Evolutionary conservation across 2,329 filamentous ascomycete species (phyloP).

Genomic region (Nothophaeocryptopus gaeumannii): DNA sequence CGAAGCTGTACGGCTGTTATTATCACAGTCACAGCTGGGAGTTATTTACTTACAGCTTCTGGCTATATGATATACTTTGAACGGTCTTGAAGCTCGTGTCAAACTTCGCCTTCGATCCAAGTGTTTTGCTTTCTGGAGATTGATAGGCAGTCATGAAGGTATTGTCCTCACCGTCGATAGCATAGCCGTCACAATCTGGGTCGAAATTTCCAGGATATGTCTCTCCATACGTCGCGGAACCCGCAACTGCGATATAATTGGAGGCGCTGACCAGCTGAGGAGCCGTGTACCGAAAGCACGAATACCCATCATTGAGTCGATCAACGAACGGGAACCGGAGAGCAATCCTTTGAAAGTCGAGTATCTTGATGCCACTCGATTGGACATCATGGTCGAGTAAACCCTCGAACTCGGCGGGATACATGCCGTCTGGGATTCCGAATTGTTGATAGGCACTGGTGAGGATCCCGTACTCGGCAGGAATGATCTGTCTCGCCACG

Average conservation of each 20-base stretch:
- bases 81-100: conserved; percentile 5
- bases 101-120: conserved; percentile 9
- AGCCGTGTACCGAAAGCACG: conserved; percentile 12
- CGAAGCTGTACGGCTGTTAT: not conserved
- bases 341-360: conserved; percentile 14
- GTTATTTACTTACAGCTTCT: conserved; percentile 8
- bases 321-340: conserved; percentile 16
- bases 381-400: conserved; percentile 14
- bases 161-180: conserved; percentile 1
- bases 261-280: conserved; percentile 11
- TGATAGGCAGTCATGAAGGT: conserved; percentile 9
- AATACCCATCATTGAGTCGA: conserved; percentile 17
- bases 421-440: conserved; percentile 15
- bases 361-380: conserved; percentile 7
- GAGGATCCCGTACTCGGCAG: conserved; percentile 16
- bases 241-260: conserved; percentile 7
- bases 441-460: conserved; percentile 13
- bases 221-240: conserved; percentile 6
- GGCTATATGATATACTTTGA: conserved; percentile 6
- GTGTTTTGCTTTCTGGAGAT: conserved; percentile 2
- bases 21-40: too few relatives aligned
- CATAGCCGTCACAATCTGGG: conserved; percentile 15
- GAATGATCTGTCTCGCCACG: conserved; percentile 14
- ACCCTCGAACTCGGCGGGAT: conserved; percentile 14
- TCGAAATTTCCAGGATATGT: conserved; percentile 12